Percentiles rank a stretch among this genome's conserved stretches.
phyloP scores from a whole-genome alignment of 2,329 filamentous ascomycete species.

The Aspergillus terreus region DNA sequence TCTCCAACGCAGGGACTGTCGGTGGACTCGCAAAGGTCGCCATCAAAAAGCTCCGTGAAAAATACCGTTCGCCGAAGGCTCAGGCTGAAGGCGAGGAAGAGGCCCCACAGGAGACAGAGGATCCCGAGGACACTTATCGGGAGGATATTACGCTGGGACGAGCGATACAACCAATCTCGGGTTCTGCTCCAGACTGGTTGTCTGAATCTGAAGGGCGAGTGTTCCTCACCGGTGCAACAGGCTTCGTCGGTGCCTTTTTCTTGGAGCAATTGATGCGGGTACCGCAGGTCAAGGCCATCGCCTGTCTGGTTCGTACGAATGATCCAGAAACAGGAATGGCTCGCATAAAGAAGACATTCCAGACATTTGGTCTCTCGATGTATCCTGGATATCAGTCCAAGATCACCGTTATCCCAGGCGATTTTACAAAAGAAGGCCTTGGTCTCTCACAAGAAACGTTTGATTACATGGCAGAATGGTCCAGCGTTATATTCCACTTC shows the following conservation, averaged over 20 bases:
- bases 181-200: slow-evolving; percentile 3
- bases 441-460: slow-evolving; percentile 4
- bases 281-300: slow-evolving; percentile 8
- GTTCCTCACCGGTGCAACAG: slow-evolving; percentile 14
- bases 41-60: slow-evolving; percentile 12
- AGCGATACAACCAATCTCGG: slow-evolving; percentile 3
- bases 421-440: background rate
- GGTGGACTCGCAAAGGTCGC: slow-evolving; percentile 11
- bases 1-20: slow-evolving; percentile 28
- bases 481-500: slow-evolving; percentile 15
- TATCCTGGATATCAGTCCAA: slow-evolving; percentile 2
- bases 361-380: slow-evolving; percentile 5
- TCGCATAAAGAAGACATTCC: slow-evolving; percentile 8
- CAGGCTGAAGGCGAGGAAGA: background rate
- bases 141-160: slow-evolving; percentile 6
- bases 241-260: slow-evolving; percentile 13
- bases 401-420: slow-evolving; percentile 5
- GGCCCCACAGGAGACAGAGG: background rate
- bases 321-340: background rate
- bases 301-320: slow-evolving; percentile 14
- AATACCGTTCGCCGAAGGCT: slow-evolving; percentile 2
- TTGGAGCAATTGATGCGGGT: slow-evolving; percentile 4
- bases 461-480: slow-evolving; percentile 4
- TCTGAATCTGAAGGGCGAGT: slow-evolving; percentile 8
- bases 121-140: background rate